Conservation (phyloP, 129 eudicot genomes). For the Flaveria bidentis region DNA sequence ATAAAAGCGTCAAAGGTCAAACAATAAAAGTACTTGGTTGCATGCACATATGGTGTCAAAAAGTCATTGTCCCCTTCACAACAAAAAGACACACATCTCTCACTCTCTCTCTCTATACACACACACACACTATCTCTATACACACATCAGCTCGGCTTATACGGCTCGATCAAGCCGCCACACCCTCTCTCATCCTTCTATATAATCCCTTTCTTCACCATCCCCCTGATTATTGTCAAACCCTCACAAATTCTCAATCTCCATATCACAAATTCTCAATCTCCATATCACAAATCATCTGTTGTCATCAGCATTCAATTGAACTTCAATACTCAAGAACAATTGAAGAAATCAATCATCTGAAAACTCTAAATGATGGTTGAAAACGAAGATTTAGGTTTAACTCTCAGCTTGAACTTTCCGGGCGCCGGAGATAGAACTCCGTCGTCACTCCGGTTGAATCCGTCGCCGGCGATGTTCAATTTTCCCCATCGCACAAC, state of each 20-base stretch:
- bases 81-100: conserved; percentile 29
- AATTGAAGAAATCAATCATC: not conserved
- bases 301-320: not conserved
- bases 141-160: conserved; percentile 36
- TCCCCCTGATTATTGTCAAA: conserved; percentile 22
- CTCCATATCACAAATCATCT: not conserved
- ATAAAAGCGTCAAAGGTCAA: conserved; percentile 39
- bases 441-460: conserved; percentile 13
- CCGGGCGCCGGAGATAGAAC: conserved; percentile 22
- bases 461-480: conserved; percentile 31
- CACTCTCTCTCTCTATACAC: not conserved
- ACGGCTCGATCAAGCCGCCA: conserved; percentile 40
- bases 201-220: conserved; percentile 30
- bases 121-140: too few species aligned
- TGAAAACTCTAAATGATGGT: conserved; percentile 38
- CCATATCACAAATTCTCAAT: not conserved
- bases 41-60: conserved; percentile 40
- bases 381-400: conserved; percentile 57
- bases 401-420: conserved; percentile 61
- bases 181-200: conserved; percentile 33
- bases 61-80: conserved; percentile 44
- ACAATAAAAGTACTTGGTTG: conserved; percentile 40
- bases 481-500: conserved; percentile 31
- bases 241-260: conserved; percentile 8
- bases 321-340: not conserved